Conservation (phyloP, 1,139 yeast genomes). For the Geotrichum phurueaensis region DNA sequence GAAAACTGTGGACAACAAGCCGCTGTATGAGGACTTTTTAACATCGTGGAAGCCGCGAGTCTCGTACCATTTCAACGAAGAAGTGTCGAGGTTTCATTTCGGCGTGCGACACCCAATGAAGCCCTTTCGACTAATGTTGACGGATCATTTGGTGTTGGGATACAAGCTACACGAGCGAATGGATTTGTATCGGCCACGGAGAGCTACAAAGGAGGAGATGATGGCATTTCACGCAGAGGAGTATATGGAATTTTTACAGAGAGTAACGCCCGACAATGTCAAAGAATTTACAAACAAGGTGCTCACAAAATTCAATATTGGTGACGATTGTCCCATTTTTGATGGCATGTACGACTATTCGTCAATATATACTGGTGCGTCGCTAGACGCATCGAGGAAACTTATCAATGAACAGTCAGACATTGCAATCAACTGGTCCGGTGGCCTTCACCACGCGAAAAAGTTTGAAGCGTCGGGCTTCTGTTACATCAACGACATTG, state of each 20-base stretch:
- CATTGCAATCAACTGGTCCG: conserved; percentile 95
- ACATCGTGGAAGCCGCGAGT: conserved; percentile 43
- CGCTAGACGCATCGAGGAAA: conserved; percentile 86
- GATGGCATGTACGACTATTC: conserved; percentile 91
- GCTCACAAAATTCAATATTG: conserved; percentile 78
- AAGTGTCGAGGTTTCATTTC: conserved; percentile 73
- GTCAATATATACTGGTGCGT: conserved; percentile 83
- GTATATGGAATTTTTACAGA: conserved; percentile 70
- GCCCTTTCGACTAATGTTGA: conserved; percentile 89
- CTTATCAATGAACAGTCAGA: conserved; percentile 81
- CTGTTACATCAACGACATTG: conserved; percentile 93
- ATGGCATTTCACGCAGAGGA: conserved; percentile 80
- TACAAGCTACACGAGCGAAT: conserved; percentile 82
- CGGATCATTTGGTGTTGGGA: conserved; percentile 83
- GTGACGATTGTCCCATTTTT: conserved; percentile 96
- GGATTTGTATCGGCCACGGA: conserved; percentile 81
- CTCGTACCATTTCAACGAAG: conserved; percentile 83
- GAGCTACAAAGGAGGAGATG: conserved; percentile 77
- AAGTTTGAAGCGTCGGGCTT: conserved; percentile 92
- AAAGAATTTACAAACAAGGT: conserved; percentile 49
- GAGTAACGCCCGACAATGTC: conserved; percentile 75
- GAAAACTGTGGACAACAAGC: conserved; percentile 53
- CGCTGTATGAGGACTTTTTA: conserved; percentile 46
- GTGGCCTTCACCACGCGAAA: conserved; percentile 96
- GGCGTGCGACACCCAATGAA: conserved; percentile 97